Evolutionary conservation across 306 rosid genomes (phyloP).

Genomic region (Corylus avellana): DNA sequence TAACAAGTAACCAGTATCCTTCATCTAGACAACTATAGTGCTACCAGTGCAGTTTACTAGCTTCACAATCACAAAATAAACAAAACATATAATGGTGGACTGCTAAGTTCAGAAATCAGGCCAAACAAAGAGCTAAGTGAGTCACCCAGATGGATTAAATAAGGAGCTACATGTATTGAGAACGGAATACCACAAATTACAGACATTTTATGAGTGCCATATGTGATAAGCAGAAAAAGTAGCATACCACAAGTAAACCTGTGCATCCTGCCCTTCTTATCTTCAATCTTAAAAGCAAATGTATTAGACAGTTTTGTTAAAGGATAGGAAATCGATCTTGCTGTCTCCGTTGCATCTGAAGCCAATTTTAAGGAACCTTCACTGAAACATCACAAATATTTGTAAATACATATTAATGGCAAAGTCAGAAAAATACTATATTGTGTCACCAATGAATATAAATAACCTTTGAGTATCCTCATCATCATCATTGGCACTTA

Average conservation of each 20-base stretch:
- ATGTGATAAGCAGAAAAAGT: conserved; percentile 19
- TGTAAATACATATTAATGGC: conserved; percentile 17
- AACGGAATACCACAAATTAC: not conserved
- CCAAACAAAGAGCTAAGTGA: conserved; percentile 6
- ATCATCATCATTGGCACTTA: conserved; percentile 58
- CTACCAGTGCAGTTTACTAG: not conserved
- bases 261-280: conserved; percentile 78
- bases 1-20: too few species aligned
- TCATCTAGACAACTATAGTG: not conserved
- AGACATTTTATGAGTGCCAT: conserved; percentile 11
- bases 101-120: not conserved
- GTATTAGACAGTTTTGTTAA: conserved; percentile 36
- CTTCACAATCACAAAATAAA: not conserved
- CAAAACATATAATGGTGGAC: not conserved
- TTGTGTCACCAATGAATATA: conserved; percentile 17
- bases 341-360: conserved; percentile 75
- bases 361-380: conserved; percentile 70
- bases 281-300: conserved; percentile 79
- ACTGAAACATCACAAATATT: conserved; percentile 47
- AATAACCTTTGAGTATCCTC: conserved; percentile 77
- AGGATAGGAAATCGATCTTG: conserved; percentile 45
- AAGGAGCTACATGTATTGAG: conserved; percentile 13
- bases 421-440: conserved; percentile 8
- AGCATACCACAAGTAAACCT: conserved; percentile 80
- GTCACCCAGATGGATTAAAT: not conserved